Evolutionary conservation across 192 early-diverging fungal species (phyloP).

Genomic region (Gonapodya prolifera): DNA sequence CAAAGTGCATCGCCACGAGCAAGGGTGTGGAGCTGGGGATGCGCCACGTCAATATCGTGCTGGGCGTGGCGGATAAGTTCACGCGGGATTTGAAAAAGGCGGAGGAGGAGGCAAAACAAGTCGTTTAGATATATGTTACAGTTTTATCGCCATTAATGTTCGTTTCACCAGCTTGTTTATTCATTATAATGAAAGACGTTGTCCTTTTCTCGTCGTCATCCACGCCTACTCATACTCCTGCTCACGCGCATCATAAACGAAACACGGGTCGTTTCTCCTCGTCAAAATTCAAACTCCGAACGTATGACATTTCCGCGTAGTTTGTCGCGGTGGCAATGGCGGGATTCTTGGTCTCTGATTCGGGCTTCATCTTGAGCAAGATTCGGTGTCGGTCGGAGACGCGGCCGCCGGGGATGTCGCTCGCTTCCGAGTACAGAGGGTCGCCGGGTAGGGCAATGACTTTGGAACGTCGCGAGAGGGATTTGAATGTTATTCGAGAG

Average conservation of each 20-base stretch:
- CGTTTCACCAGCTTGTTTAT: background rate
- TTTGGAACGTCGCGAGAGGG: no score
- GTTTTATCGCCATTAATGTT: no score
- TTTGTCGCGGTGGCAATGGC: background rate
- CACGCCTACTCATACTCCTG: background rate
- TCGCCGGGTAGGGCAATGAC: background rate
- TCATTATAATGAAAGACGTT: background rate
- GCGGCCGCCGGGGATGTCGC: background rate
- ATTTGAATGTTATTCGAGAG: no score
- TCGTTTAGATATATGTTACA: no score
- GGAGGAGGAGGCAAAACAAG: background rate
- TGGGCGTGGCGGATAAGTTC: background rate
- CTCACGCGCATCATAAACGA: background rate
- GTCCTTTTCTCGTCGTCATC: no score
- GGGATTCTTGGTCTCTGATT: background rate
- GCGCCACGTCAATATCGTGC: background rate
- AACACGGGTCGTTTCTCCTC: background rate
- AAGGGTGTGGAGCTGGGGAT: background rate
- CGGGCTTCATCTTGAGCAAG: background rate
- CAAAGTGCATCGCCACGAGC: background rate
- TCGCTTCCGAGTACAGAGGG: background rate
- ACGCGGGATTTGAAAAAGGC: background rate
- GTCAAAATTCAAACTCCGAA: background rate
- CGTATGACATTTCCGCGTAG: background rate
- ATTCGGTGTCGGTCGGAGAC: background rate